Evolutionary conservation across 1,284 basidiomycete species (phyloP).

Genomic region (Ustilago trichophora): DNA sequence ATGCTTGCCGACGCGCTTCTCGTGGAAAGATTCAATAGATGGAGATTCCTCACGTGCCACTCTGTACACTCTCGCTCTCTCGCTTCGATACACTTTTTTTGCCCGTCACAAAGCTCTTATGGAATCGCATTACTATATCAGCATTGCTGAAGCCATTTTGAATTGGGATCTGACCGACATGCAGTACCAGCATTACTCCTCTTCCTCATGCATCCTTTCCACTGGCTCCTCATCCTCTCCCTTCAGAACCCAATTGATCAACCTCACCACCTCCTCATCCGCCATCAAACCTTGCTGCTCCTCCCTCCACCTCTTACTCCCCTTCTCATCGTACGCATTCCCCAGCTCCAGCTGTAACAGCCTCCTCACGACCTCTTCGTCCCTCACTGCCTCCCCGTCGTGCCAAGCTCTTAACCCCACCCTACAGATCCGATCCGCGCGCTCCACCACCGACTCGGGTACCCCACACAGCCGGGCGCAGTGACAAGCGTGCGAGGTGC

Average conservation of each 20-base stretch:
- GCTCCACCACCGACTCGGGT: slow-evolving; percentile 28
- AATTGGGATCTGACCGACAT: neutral
- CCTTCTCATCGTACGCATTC: slow-evolving; percentile 1
- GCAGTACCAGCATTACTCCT: neutral
- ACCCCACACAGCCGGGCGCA: slow-evolving; percentile 45
- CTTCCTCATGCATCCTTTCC: too few species aligned
- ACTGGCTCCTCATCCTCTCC: neutral
- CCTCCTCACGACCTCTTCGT: slow-evolving; percentile 34
- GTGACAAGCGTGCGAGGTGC: slow-evolving; percentile 35
- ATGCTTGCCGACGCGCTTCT: slow-evolving; percentile 51
- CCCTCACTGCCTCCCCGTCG: slow-evolving; percentile 11
- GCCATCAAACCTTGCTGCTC: neutral
- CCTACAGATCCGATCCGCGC: slow-evolving; percentile 20
- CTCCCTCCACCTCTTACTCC: neutral
- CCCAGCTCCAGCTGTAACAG: slow-evolving; percentile 23
- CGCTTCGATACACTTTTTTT: too few species aligned
- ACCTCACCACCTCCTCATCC: slow-evolving; percentile 10
- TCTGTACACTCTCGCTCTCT: too few species aligned
- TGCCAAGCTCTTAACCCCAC: slow-evolving; percentile 19
- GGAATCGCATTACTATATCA: neutral
- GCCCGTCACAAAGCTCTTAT: too few species aligned
- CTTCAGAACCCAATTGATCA: slow-evolving; percentile 23
- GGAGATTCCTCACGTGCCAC: too few species aligned
- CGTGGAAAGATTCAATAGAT: slow-evolving; percentile 46
- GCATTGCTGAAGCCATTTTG: neutral